Conservation (phyloP, 1,284 basidiomycete genomes). For the Fomitopsis pinicola region DNA sequence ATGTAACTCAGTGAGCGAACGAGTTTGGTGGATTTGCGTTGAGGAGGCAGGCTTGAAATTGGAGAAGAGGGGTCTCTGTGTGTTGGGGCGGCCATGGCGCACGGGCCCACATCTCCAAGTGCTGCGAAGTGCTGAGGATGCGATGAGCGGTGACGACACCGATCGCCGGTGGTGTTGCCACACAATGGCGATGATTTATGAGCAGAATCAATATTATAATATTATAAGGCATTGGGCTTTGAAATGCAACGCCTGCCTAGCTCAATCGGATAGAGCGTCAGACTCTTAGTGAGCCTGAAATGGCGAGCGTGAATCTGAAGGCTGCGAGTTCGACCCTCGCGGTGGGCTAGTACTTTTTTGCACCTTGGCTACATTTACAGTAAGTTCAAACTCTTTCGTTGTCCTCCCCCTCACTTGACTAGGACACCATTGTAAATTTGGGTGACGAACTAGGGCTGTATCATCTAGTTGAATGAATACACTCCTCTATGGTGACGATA, state of each 20-base stretch:
- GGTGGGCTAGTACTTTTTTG: constrained; percentile 59
- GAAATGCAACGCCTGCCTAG: constrained; percentile 54
- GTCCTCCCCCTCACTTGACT: too few species aligned
- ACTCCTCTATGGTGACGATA: not conserved
- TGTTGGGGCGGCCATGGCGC: not conserved
- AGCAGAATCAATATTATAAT: not conserved
- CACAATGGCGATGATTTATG: too few species aligned
- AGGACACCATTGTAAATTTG: too few species aligned
- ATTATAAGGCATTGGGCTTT: not conserved
- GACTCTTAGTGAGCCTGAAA: constrained; percentile 41
- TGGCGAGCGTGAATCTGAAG: constrained; percentile 52
- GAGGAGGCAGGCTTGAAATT: not conserved
- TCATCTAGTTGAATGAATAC: too few species aligned
- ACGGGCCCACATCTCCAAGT: not conserved
- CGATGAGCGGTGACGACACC: not conserved
- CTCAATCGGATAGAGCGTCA: constrained; percentile 88
- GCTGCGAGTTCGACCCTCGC: constrained; percentile 91
- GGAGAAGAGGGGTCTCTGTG: not conserved
- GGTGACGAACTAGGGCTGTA: too few species aligned
- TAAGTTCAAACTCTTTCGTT: too few species aligned
- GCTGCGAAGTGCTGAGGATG: not conserved
- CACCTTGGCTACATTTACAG: constrained; percentile 16
- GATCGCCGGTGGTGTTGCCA: not conserved
- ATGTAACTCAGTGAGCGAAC: not conserved
- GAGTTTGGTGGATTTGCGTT: not conserved